A percentile compares a stretch with the other conserved stretches of the same genome.
Conservation (phyloP, 2,329 filamentous ascomycete species). For the Huntiella abstrusa region DNA sequence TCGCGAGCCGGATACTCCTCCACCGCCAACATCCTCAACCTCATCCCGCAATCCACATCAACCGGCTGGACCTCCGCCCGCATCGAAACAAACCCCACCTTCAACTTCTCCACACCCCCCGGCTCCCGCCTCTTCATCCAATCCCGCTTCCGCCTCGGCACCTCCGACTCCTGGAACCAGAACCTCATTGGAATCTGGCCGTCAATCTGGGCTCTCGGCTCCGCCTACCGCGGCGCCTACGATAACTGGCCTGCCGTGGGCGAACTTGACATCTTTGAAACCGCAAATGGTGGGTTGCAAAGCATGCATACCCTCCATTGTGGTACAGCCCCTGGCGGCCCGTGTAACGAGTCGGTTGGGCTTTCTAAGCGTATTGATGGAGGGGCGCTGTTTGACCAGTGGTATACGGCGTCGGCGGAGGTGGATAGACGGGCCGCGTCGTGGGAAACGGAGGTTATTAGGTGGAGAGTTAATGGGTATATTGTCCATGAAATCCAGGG, state of each 20-base stretch:
- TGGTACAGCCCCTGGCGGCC: conserved; percentile 21
- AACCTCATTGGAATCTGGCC: conserved; percentile 24
- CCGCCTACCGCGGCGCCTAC: conserved; percentile 20
- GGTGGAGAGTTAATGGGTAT: conserved; percentile 20
- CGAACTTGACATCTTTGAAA: conserved; percentile 28
- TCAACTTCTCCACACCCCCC: conserved; percentile 19
- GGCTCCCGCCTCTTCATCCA: conserved; percentile 22
- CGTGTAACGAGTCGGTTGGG: conserved; percentile 24
- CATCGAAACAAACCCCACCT: conserved; percentile 21
- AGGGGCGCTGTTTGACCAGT: conserved; percentile 17
- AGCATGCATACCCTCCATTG: conserved; percentile 25
- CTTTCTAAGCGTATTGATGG: conserved; percentile 13
- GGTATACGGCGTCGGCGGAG: conserved; percentile 18
- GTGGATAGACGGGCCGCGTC: conserved; percentile 17
- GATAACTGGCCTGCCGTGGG: conserved; percentile 23
- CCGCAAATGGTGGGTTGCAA: conserved; percentile 20
- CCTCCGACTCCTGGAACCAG: conserved; percentile 14
- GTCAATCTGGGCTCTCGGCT: conserved; percentile 27
- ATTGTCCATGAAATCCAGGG: conserved; percentile 16
- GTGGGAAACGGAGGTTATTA: conserved; percentile 18
- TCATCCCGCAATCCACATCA: conserved; percentile 3
- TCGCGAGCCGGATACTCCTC: background rate
- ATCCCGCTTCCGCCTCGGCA: conserved; percentile 21
- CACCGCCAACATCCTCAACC: conserved; percentile 4
- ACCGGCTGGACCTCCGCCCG: conserved; percentile 25